These are phyloP conservation scores for Amanita rubescens DNA, from an alignment of 768 basidiomycete species.

Conservation along the genomic window DNA sequence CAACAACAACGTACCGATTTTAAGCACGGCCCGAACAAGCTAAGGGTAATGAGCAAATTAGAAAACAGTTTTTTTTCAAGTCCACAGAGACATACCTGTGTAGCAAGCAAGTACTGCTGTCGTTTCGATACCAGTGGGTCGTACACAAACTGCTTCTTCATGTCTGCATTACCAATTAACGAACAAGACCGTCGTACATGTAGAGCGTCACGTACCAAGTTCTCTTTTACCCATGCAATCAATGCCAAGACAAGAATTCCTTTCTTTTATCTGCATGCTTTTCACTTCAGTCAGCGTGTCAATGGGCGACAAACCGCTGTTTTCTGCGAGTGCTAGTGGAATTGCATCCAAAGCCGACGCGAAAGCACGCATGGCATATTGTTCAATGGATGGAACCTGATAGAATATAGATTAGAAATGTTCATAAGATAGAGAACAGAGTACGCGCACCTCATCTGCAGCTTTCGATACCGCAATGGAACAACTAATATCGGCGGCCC, in stretches of 20 bases:
- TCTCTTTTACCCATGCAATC: conserved; percentile 84
- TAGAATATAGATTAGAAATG: not conserved
- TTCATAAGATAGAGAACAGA: not conserved
- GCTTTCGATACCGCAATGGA: conserved; percentile 89
- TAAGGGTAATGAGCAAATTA: conserved; percentile 18
- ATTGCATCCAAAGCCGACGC: conserved; percentile 91
- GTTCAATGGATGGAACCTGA: conserved; percentile 93
- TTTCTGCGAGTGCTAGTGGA: conserved; percentile 94
- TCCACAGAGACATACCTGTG: conserved; percentile 51
- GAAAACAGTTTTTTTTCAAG: not conserved
- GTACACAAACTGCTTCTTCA: conserved; percentile 96
- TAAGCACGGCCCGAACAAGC: conserved; percentile 82
- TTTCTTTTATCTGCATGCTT: conserved; percentile 85
- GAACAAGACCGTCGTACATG: not conserved
- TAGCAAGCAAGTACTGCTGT: conserved; percentile 96
- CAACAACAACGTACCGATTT: conserved; percentile 58
- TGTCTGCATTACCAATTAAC: conserved; percentile 47
- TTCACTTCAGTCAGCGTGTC: conserved; percentile 96
- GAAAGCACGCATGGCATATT: conserved; percentile 99
- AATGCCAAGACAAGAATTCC: conserved; percentile 81
- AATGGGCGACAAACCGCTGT: conserved; percentile 93
- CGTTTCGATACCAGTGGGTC: conserved; percentile 97
- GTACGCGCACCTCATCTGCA: conserved; percentile 72
- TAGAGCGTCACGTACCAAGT: conserved; percentile 54
- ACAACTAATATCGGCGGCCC: conserved; percentile 95